Evolutionary conservation across 305 asterid genomes (phyloP).

Genomic region (Solanum hybrid): DNA sequence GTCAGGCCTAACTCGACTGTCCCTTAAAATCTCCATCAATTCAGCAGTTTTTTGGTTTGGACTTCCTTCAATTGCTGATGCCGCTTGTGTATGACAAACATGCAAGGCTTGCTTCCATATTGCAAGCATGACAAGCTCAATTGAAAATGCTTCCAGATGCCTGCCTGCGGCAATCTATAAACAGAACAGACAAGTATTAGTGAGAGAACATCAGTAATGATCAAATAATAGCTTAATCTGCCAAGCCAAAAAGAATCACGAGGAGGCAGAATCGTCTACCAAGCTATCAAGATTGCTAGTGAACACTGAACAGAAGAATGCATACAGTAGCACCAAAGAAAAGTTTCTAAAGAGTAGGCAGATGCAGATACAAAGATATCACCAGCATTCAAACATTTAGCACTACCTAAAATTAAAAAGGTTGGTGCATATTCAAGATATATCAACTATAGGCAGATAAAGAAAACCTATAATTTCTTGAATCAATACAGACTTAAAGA

Average conservation of each 20-base stretch:
- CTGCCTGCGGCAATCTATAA: constrained; percentile 42
- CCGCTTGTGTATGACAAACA: constrained; percentile 61
- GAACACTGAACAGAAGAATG: background rate
- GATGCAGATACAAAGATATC: background rate
- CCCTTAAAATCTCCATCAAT: constrained; percentile 18
- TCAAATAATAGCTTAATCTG: background rate
- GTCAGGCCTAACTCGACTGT: constrained; percentile 16
- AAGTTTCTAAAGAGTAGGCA: background rate
- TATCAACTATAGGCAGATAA: background rate
- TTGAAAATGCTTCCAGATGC: constrained; percentile 70
- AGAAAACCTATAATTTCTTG: background rate
- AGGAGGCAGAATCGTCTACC: background rate
- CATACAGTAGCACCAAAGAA: background rate
- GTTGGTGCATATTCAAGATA: background rate
- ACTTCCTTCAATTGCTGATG: constrained; percentile 47
- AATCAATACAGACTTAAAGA: background rate
- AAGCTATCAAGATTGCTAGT: background rate
- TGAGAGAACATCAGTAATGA: background rate
- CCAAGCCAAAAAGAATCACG: background rate
- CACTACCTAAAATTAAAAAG: background rate
- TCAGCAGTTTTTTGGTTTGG: constrained; percentile 29
- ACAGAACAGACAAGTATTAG: background rate
- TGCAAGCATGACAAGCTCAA: constrained; percentile 83
- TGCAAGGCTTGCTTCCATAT: constrained; percentile 82
- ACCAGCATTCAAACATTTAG: background rate